Evolutionary conservation across 148 eudicot species (phyloP).

Genomic region (Chenopodium formosanum): DNA sequence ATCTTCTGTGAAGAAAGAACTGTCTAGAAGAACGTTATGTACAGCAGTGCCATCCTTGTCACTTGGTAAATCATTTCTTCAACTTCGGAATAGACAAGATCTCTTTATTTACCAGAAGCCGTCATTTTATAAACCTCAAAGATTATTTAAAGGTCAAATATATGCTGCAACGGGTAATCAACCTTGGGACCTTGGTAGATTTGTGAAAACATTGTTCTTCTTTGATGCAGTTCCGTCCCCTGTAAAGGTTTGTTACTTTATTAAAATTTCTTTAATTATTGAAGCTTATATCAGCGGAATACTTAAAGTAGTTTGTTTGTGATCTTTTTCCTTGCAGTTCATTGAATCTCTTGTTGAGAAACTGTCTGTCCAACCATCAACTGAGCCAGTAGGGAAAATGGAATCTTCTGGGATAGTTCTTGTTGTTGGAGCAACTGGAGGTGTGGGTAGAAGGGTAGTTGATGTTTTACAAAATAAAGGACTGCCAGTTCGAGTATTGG

Average conservation of each 20-base stretch:
- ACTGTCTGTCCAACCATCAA: conserved; percentile 62
- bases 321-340: conserved; percentile 44
- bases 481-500: conserved; percentile 75
- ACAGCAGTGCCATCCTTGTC: conserved; percentile 39
- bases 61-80: conserved; percentile 62
- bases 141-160: conserved; percentile 47
- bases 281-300: conserved; percentile 9
- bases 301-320: conserved; percentile 2
- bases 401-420: conserved; percentile 69
- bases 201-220: conserved; percentile 78
- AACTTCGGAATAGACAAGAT: conserved; percentile 37
- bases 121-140: conserved; percentile 36
- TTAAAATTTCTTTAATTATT: conserved; percentile 11
- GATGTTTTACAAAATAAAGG: conserved; percentile 74
- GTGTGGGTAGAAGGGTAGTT: conserved; percentile 96
- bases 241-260: conserved; percentile 53
- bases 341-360: conserved; percentile 67
- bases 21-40: conserved; percentile 36
- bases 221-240: conserved; percentile 95
- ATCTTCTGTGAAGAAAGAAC: conserved; percentile 39
- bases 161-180: conserved; percentile 61
- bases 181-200: conserved; percentile 96
- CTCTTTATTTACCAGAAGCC: conserved; percentile 27
- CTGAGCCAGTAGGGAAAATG: conserved; percentile 62
- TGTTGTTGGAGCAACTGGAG: conserved; percentile 97